Evolutionary conservation across 306 rosid genomes (phyloP).

Genomic region (Erythrophleum fordii): DNA sequence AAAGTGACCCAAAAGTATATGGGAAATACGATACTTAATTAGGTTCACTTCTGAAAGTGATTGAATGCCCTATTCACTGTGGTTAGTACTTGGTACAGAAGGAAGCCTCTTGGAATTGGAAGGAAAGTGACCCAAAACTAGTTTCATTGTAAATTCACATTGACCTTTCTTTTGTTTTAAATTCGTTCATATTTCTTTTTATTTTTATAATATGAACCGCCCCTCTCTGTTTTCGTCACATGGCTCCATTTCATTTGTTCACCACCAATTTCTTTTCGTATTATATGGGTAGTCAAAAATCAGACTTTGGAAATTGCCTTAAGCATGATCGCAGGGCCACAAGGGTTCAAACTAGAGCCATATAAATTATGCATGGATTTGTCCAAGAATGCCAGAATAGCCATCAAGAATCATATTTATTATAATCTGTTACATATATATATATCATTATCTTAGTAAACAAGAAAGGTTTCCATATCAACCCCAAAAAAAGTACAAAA

Average conservation of each 20-base stretch:
- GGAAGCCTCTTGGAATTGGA: neutral
- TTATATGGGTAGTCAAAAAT: neutral
- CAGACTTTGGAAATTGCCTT: conserved; percentile 9
- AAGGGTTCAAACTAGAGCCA: conserved; percentile 20
- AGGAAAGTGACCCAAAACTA: neutral
- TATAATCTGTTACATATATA: neutral
- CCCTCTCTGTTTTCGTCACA: conserved; percentile 2
- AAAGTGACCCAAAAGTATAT: conserved; percentile 43
- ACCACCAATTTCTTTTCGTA: neutral
- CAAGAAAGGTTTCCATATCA: conserved; percentile 25
- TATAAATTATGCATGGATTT: conserved; percentile 8
- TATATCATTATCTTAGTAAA: conserved; percentile 23
- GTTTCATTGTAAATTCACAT: conserved; percentile 11
- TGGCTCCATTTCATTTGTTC: conserved; percentile 22
- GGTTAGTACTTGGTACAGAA: conserved; percentile 18
- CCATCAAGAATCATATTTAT: conserved; percentile 30
- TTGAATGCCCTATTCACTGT: conserved; percentile 16
- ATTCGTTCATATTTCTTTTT: neutral
- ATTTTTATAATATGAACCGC: neutral
- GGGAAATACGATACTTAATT: conserved; percentile 32
- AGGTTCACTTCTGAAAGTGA: conserved; percentile 34
- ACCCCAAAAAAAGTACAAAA: neutral
- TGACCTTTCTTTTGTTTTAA: conserved; percentile 30
- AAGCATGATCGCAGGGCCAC: conserved; percentile 30
- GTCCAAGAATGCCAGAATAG: conserved; percentile 24